Evolutionary conservation across 768 basidiomycete species (phyloP).

Genomic region (Pluteus cervinus): DNA sequence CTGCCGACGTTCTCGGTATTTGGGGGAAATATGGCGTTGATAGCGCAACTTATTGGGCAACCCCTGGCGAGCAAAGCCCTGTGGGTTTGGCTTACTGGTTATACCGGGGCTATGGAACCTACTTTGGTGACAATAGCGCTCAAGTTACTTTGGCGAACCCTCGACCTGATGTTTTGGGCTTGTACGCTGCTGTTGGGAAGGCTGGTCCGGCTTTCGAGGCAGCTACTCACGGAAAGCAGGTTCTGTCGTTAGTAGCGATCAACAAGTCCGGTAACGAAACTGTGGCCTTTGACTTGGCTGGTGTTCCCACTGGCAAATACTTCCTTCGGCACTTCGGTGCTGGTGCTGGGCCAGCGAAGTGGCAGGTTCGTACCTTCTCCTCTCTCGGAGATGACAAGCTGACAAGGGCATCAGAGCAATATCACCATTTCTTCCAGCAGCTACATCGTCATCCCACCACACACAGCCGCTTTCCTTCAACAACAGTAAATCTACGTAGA

Average conservation of each 20-base stretch:
- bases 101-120: slow-evolving; percentile 44
- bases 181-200: too few relatives aligned
- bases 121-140: slow-evolving; percentile 37
- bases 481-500: slow-evolving; percentile 20
- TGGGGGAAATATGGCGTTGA: slow-evolving; percentile 45
- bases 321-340: slow-evolving; percentile 55
- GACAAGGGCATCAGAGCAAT: slow-evolving; percentile 21
- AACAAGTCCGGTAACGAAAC: slow-evolving; percentile 42
- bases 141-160: slow-evolving; percentile 37
- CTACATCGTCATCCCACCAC: slow-evolving; percentile 29
- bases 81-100: slow-evolving; percentile 51
- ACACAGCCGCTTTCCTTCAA: slow-evolving; percentile 30
- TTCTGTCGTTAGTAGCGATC: slow-evolving; percentile 37
- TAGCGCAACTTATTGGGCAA: slow-evolving; percentile 48
- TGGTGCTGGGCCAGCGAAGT: slow-evolving; percentile 45
- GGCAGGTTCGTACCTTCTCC: slow-evolving; percentile 33
- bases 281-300: slow-evolving; percentile 33
- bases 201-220: too few relatives aligned
- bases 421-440: slow-evolving; percentile 21
- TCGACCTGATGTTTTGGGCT: slow-evolving; percentile 34
- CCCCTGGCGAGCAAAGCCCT: slow-evolving; percentile 40
- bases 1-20: slow-evolving; percentile 46
- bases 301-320: slow-evolving; percentile 42
- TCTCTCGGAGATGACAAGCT: too few relatives aligned
- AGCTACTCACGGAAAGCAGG: slow-evolving; percentile 29